Conservation (phyloP, 202 grass and related monocot genomes). For the Carex arenaria region DNA sequence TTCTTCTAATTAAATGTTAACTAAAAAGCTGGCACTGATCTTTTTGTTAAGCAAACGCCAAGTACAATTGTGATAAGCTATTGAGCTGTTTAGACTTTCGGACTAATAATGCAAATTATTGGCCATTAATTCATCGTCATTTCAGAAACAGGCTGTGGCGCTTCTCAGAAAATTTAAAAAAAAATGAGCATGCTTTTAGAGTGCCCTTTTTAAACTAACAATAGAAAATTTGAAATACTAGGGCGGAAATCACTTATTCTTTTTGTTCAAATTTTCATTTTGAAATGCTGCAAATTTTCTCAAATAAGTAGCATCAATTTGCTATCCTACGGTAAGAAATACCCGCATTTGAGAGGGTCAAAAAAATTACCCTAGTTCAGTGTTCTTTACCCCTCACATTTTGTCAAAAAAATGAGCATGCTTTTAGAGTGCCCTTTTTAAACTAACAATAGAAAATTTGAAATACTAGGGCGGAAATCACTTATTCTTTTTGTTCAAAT, state of each 20-base stretch:
- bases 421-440: not conserved
- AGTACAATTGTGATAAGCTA: slow-evolving; percentile 3
- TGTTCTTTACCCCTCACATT: no score
- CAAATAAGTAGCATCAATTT: no score
- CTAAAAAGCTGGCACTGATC: not conserved
- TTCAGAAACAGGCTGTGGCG: slow-evolving; percentile 3
- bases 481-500: not conserved
- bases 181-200: not conserved
- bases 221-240: not conserved
- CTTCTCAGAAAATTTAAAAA: not conserved
- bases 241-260: not conserved
- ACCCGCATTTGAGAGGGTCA: no score
- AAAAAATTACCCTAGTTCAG: no score
- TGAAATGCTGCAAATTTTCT: not conserved
- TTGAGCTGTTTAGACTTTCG: slow-evolving; percentile 13
- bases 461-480: not conserved
- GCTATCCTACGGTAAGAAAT: no score
- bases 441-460: not conserved
- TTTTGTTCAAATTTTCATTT: not conserved
- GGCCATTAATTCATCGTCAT: not conserved
- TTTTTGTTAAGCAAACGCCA: not conserved
- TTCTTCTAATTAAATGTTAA: not conserved
- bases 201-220: not conserved
- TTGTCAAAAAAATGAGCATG: not conserved
- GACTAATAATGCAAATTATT: slow-evolving; percentile 6